These are phyloP conservation scores for Antitrichia curtipendula DNA, from an alignment of 225 moss, liverwort and hornwort species.

Conservation along the genomic window DNA sequence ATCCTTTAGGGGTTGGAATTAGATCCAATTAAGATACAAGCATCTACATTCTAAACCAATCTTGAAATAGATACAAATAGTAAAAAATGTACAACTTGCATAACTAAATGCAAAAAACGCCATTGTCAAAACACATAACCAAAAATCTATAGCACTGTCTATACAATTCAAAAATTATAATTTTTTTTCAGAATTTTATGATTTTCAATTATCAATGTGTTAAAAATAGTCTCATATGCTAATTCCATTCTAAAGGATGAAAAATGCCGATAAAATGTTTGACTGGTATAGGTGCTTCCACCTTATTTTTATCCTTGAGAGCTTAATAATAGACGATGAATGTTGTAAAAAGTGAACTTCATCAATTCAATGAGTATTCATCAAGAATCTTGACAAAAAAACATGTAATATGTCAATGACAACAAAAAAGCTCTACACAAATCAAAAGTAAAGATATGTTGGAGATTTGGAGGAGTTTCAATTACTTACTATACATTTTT, in stretches of 20 bases:
- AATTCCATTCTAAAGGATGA: fast-evolving
- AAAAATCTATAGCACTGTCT: background rate
- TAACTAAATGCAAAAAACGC: fast-evolving
- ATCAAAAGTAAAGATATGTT: background rate
- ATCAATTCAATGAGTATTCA: background rate
- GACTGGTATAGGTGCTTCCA: background rate
- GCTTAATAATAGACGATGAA: background rate
- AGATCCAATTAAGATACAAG: background rate
- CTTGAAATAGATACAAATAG: background rate
- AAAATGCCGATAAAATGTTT: background rate
- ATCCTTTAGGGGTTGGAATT: background rate
- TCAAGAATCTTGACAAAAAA: background rate
- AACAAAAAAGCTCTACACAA: background rate
- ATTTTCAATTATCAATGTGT: background rate
- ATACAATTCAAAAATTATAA: background rate
- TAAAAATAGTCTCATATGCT: background rate
- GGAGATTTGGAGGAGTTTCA: background rate
- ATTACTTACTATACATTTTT: background rate
- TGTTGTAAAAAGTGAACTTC: background rate
- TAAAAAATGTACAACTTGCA: background rate
- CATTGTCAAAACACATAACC: background rate
- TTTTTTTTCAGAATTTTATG: background rate
- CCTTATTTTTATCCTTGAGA: background rate
- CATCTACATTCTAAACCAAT: background rate
- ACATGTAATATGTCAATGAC: no score